Evolutionary conservation across 305 asterid species (phyloP).

Genomic region (Rubia tinctorum): DNA sequence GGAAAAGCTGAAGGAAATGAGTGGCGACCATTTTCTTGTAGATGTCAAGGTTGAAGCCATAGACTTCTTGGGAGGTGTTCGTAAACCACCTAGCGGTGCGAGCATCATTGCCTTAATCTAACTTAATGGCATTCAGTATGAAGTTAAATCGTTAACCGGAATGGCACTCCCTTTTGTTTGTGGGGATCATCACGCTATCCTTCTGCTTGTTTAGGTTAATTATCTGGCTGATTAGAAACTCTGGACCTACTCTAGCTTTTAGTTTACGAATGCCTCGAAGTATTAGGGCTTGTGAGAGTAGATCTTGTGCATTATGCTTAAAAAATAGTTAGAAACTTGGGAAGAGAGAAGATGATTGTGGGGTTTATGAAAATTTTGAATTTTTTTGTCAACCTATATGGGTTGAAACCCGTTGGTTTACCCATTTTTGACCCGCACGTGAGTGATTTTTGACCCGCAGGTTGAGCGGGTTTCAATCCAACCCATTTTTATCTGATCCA

Average conservation of each 20-base stretch:
- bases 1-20: slow-evolving; percentile 82
- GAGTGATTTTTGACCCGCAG: no score
- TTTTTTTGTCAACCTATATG: no score
- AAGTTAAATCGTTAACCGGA: background rate
- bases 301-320: background rate
- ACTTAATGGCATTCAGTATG: background rate
- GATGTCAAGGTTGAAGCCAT: slow-evolving; percentile 71
- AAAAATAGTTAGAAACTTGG: background rate
- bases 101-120: slow-evolving; percentile 79
- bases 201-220: slow-evolving; percentile 6
- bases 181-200: slow-evolving; percentile 3
- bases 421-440: no score
- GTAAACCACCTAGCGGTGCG: slow-evolving; percentile 88
- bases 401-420: no score
- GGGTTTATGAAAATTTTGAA: no score
- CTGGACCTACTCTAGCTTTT: slow-evolving; percentile 12
- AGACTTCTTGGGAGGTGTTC: slow-evolving; percentile 80
- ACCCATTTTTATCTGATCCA: no score
- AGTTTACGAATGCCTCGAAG: slow-evolving; percentile 14
- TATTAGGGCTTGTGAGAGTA: slow-evolving; percentile 2
- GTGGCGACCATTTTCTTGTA: slow-evolving; percentile 69
- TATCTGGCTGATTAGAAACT: slow-evolving; percentile 6
- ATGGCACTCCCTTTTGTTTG: background rate
- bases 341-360: no score
- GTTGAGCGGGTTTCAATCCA: no score